These are phyloP conservation scores for Sarocladium strictum DNA, from an alignment of 2,329 filamentous ascomycete genomes.

Conservation along the genomic window DNA sequence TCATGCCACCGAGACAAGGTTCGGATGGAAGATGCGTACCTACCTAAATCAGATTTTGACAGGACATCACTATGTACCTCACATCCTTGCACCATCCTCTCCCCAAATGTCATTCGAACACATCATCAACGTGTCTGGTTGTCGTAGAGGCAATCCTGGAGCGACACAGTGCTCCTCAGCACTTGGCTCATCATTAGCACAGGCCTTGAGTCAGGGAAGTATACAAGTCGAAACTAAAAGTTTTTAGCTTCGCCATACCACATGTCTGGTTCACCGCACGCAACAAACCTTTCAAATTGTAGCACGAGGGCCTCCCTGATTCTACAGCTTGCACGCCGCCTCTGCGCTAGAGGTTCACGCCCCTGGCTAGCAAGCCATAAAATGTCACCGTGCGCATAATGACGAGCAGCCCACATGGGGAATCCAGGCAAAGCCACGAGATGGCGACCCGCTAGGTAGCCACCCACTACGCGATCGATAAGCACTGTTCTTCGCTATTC, in stretches of 20 bases:
- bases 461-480: background rate
- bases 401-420: background rate
- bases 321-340: background rate
- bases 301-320: background rate
- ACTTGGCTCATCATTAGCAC: background rate
- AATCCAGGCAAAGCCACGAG: conserved; percentile 2
- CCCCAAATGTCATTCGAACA: no score
- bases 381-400: background rate
- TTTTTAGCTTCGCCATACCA: background rate
- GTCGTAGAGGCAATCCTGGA: no score
- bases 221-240: background rate
- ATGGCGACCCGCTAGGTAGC: conserved; percentile 2
- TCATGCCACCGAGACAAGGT: background rate
- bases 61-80: no score
- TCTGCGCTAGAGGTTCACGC: background rate
- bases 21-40: no score
- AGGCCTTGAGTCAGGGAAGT: background rate
- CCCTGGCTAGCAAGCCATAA: background rate
- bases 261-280: background rate
- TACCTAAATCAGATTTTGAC: no score
- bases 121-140: no score
- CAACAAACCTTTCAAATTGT: background rate
- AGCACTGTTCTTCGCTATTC: background rate
- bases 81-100: no score
- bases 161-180: no score